Evolutionary conservation across 257 asterid species (phyloP), one percentile per base, ranked within the genome.

Genomic region (Rauvolfia tetraphylla): DNA sequence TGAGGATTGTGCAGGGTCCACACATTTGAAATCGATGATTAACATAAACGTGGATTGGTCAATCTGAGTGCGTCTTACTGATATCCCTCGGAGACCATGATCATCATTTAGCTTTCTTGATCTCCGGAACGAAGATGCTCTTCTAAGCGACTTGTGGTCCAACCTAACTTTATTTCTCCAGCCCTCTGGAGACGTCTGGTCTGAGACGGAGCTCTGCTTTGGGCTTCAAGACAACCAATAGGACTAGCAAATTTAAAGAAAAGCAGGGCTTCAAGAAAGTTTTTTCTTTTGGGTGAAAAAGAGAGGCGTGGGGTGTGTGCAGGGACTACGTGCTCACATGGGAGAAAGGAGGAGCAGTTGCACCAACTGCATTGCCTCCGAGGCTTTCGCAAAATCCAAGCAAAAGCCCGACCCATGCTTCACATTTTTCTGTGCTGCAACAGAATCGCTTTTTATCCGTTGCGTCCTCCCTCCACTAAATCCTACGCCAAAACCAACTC

Each of bases 81-180:
- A 2, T 1, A 18, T 27, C 38, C 22, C 13, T 2, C 22, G 6
- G 22, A 5, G 2, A 27, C 1, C 0, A 25, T 25, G 59, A 46
- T 58, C 74, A 1, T 72, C 8, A n/a, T n/a, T 53, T 72, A 25
- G 38, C 46, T 23, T 36, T 22, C 25, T 36, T 12, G 53, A 14
- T 67, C 42, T 68, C 41, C 34, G 34, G 56, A 75, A 44, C 41
- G 25, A 80, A 75, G 83, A 80, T 80, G 80, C 78, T 46, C 62
- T 62, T 75, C 77, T 69, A 74, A n/a, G n/a, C n/a, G n/a, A n/a
- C n/a, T n/a, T 62, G 61, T 42, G 66, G 75, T 61, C 65, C 56
- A 14, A 51, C 25, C 27, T 33, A 29, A 38, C 72, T 22, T 51
- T 49, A 8, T 39, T 49, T 36, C 46, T 20, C 49, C 9, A 1